Percentiles rank a stretch among this genome's conserved stretches.
Evolutionary conservation across 768 basidiomycete species (phyloP).

Genomic region (Mycena venus): DNA sequence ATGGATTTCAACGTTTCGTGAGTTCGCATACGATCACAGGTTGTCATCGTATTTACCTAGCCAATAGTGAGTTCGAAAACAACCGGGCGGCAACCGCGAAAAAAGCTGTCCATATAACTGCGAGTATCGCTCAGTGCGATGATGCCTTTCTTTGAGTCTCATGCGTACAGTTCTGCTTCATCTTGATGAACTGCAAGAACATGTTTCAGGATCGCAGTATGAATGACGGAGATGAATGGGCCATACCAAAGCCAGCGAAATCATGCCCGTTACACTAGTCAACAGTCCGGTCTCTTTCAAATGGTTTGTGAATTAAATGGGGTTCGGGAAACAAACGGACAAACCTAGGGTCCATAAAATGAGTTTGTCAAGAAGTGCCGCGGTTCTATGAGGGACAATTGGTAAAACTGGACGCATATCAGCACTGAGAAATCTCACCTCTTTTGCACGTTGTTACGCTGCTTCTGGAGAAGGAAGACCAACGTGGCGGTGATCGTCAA

Average conservation of each 20-base stretch:
- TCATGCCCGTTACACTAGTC: neutral
- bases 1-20: neutral
- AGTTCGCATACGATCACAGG: neutral
- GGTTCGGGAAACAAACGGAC: neutral
- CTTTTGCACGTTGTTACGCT: neutral
- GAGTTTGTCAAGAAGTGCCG: neutral
- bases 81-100: neutral
- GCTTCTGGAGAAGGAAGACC: neutral
- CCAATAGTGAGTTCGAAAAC: neutral
- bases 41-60: neutral
- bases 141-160: neutral
- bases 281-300: neutral
- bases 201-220: neutral
- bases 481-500: neutral
- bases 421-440: no score
- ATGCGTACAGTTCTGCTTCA: neutral
- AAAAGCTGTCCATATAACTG: neutral
- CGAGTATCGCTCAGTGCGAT: neutral
- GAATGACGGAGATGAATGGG: neutral
- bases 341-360: neutral
- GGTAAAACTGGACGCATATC: no score
- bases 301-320: neutral
- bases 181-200: neutral
- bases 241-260: neutral
- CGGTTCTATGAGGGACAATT: neutral